Conservation (phyloP, 2,329 filamentous ascomycete species). For the Colletotrichum sp. region DNA sequence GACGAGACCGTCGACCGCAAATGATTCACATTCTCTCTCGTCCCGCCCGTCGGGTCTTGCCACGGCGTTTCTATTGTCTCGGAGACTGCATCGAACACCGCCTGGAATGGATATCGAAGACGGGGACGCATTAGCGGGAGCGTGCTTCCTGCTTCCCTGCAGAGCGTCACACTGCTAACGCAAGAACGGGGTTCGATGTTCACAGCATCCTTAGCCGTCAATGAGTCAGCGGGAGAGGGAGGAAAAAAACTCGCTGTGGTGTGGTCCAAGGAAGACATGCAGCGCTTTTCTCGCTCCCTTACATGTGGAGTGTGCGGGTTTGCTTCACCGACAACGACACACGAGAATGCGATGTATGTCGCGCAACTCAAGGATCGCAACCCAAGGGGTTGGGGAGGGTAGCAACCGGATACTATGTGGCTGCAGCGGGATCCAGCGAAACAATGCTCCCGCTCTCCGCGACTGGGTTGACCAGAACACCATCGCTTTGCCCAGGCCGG, state of each 20-base stretch:
- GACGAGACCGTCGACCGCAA: neutral
- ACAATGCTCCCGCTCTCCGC: neutral
- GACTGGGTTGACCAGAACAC: neutral
- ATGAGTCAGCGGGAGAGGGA: conserved; percentile 10
- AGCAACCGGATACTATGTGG: neutral
- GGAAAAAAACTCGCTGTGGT: neutral
- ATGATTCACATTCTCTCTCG: neutral
- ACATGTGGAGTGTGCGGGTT: conserved; percentile 2
- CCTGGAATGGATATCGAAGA: conserved; percentile 18
- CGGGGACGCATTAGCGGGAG: conserved; percentile 19
- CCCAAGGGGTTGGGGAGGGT: neutral
- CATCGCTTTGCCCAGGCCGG: neutral
- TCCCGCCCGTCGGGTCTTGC: neutral
- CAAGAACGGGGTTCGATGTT: neutral
- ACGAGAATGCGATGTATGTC: neutral
- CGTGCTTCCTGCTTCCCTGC: conserved; percentile 18
- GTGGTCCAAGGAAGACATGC: neutral
- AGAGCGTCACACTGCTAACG: conserved; percentile 20
- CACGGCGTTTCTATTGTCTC: conserved; percentile 15
- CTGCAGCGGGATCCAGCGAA: neutral
- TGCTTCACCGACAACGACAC: conserved; percentile 16
- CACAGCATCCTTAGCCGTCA: conserved; percentile 11
- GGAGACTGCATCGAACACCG: conserved; percentile 18
- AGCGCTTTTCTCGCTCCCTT: neutral
- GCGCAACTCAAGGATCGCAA: conserved; percentile 4